Base-by-base conservation (phyloP, 768 basidiomycete genomes). In the Butyriboletus loyo region DNA sequence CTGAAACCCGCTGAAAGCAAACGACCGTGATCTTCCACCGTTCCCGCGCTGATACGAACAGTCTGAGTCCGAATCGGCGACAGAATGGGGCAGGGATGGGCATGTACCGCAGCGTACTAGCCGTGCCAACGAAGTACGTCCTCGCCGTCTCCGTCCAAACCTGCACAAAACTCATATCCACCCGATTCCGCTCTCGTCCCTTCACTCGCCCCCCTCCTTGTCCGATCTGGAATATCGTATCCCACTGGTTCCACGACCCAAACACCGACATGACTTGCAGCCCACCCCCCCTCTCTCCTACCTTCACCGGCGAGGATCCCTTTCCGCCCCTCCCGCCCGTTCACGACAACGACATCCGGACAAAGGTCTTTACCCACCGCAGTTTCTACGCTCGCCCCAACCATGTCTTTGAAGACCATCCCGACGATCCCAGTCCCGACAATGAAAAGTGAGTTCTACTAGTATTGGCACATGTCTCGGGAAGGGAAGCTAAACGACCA, bases 291-390 rank as follows among this genome's bases (percentile, higher is more conserved):
- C 42, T 71, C 5, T 35, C 19, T 8, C 76, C 75, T 5, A 54
- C 71, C 7, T 71, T 76, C 15, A 25, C 43, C 39, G 62, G 64
- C 22, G 61, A 62, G 2, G 47, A 66, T 28, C 69, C 71, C 5
- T 54, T 79, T 7, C 89, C 89, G 0, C 67, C 76, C 5, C 77
- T 91, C 2, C 88, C 89, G 0, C 58, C 69, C 41, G 85, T 92
- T 54, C 52, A 65, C 14, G 69, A 75, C 10, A 63, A 71, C 1
- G 68, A 67, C 2, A 77, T 87, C 47, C 69, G 72, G 37, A 66
- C 64, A 34, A 82, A 80, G 61, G 79, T 89, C 1, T 91, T 87
- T 63, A 92, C 89, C 2, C 89, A 92, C 62, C 83, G 88, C 32
- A 86, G 85, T 64, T 80, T 75, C 61, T 80, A 74, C 60, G 89